Conservation (phyloP, 2,329 filamentous ascomycete species). For the Cordyceps tenuipes region DNA sequence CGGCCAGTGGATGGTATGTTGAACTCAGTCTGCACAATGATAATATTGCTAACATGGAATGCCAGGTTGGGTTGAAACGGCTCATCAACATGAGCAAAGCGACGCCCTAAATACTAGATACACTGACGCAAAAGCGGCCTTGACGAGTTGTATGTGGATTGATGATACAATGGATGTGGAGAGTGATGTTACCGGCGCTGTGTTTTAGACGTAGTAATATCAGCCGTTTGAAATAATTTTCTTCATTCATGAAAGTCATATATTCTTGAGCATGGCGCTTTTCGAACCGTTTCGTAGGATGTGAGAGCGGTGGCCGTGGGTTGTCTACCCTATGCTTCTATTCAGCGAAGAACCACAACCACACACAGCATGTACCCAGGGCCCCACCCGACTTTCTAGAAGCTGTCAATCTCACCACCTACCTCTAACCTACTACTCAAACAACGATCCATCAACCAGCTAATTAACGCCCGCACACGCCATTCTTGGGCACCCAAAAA, state of each 20-base stretch:
- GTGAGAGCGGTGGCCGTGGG: too few relatives aligned
- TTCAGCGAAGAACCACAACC: too few relatives aligned
- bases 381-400: neutral
- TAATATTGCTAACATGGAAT: constrained; percentile 30
- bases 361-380: neutral
- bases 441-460: neutral
- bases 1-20: constrained; percentile 77
- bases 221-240: neutral
- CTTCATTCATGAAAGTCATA: neutral
- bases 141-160: constrained; percentile 18
- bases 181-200: constrained; percentile 1
- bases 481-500: neutral
- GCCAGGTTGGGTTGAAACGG: constrained; percentile 65
- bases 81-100: constrained; percentile 73
- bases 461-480: neutral
- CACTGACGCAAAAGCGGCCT: neutral
- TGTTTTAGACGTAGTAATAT: constrained; percentile 16
- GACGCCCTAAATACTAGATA: constrained; percentile 43
- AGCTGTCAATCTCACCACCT: neutral
- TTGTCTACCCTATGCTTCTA: too few relatives aligned
- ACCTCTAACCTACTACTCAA: neutral
- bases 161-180: constrained; percentile 19
- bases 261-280: neutral
- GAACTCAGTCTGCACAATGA: neutral
- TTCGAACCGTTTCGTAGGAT: too few relatives aligned